Base-by-base conservation (phyloP, 495 filamentous ascomycete species). In the Amphirosellinia nigrospora region DNA sequence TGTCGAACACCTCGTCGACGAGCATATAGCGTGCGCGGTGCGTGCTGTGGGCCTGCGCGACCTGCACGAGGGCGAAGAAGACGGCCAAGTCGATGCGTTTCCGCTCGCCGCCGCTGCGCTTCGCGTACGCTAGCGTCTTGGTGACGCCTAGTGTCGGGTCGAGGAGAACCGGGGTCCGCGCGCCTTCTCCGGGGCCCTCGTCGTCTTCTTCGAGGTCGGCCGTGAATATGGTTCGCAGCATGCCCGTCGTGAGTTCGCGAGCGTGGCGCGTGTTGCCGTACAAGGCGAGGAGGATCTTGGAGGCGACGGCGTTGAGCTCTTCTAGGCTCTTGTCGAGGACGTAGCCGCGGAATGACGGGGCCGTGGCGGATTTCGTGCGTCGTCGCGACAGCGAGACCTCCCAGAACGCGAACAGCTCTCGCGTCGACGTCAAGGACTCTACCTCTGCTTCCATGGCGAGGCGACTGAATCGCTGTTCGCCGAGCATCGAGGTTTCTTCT, bases 51-150 rank as follows among this genome's bases (percentile, higher is more conserved):
- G 76, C 72, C 67, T 74, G 68, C 13, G 64, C 52, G 30, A 79
- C 72, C 68, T 77, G 73, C 61, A 79, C 70, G 11, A 80, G 64
- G 1, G 77, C 77, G 43, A 79, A 79, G 70, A 78, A 79, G 11
- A 80, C 72, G 45, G 78, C 78, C 4, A 80, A 71, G 56, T 80
- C 78, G 21, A 78, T 72, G 32, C 78, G 78, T 58, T 80, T 80
- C 2, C 78, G 74, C 69, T 80, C 77, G 46, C 78, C 78, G 26
- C 74, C 71, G 43, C 78, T 79, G 9, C 73, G 74, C 68, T 80
- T 80, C 19, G 68, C 71, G 60, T 79, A 79, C 19, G 70, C 68
- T n/a, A 79, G 65, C 19, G 71, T 61, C 1, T 71, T 56, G 60
- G 63, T 58, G 0, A 76, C 67, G 7, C 68, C 66, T 9, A 76